Conservation (phyloP, 139 green algal species). For the Chlamydomonas sphaeroides region DNA sequence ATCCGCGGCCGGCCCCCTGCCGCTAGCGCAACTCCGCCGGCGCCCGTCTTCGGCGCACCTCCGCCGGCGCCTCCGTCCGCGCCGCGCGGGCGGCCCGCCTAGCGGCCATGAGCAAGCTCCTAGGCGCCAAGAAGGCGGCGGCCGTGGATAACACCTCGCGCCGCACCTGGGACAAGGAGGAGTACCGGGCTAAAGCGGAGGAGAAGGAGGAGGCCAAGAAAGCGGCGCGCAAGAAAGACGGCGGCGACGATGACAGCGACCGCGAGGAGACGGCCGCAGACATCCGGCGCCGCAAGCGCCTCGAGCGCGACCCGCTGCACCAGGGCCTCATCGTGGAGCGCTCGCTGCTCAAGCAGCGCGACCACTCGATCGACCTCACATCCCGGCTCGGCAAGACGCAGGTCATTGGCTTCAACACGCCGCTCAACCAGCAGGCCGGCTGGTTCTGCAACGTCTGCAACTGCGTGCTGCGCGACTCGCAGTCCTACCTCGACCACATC, state of each 20-base stretch:
- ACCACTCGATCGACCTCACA: slow-evolving; percentile 84
- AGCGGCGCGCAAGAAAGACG: neutral
- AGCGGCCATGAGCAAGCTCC: slow-evolving; percentile 37
- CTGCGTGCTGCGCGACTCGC: slow-evolving; percentile 92
- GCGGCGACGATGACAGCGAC: slow-evolving; percentile 39
- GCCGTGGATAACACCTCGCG: slow-evolving; percentile 77
- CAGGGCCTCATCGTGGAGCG: slow-evolving; percentile 89
- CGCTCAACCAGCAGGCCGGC: slow-evolving; percentile 86
- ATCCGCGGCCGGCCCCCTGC: too few relatives aligned
- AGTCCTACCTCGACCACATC: slow-evolving; percentile 98
- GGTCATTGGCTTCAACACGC: slow-evolving; percentile 79
- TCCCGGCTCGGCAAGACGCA: slow-evolving; percentile 83
- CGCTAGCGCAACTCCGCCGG: too few relatives aligned
- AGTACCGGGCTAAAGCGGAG: slow-evolving; percentile 77
- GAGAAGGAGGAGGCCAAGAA: slow-evolving; percentile 72
- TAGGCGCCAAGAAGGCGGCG: slow-evolving; percentile 17
- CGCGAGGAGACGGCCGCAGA: slow-evolving; percentile 73
- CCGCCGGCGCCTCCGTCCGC: neutral
- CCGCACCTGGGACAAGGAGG: slow-evolving; percentile 85
- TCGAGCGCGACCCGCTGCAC: slow-evolving; percentile 88
- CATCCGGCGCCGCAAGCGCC: slow-evolving; percentile 75
- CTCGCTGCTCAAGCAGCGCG: slow-evolving; percentile 74
- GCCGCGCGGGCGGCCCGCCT: too few relatives aligned
- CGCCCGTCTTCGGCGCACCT: neutral
- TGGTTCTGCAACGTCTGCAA: slow-evolving; percentile 98